Evolutionary conservation across 73 alveolate species (phyloP).

Genomic region (Tetrahymena thermophila): DNA sequence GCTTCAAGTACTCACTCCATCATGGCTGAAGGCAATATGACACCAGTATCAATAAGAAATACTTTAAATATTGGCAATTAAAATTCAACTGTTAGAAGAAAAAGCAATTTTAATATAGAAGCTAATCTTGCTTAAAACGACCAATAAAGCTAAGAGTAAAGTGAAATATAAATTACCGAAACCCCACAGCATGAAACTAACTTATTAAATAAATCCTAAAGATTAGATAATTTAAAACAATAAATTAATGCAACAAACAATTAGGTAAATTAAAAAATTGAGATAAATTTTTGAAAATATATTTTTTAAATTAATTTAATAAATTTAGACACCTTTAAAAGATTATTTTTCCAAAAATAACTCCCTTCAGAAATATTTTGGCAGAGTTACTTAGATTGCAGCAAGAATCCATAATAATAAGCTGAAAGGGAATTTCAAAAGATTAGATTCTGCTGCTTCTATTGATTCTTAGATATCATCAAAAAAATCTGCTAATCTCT

Average conservation of each 20-base stretch:
- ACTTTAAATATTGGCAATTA: neutral
- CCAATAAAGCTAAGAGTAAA: neutral
- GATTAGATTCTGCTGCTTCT: neutral
- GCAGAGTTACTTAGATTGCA: neutral
- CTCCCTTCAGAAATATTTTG: neutral
- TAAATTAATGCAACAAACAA: neutral
- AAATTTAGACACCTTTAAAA: neutral
- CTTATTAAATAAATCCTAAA: neutral
- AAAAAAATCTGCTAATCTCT: neutral
- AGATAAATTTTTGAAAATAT: neutral
- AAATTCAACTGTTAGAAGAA: neutral
- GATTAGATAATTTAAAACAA: neutral
- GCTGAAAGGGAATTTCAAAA: neutral
- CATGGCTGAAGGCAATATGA: neutral
- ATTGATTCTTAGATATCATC: neutral
- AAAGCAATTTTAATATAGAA: neutral
- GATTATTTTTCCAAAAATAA: neutral
- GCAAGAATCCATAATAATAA: neutral
- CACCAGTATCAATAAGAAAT: neutral
- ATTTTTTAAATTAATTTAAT: neutral
- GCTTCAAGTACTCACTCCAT: neutral
- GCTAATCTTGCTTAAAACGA: neutral
- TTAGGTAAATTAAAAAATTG: no score
- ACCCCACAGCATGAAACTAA: neutral
- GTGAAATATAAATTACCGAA: neutral